Conservation (phyloP, 2,329 filamentous ascomycete genomes). For the Diaporthe eres region DNA sequence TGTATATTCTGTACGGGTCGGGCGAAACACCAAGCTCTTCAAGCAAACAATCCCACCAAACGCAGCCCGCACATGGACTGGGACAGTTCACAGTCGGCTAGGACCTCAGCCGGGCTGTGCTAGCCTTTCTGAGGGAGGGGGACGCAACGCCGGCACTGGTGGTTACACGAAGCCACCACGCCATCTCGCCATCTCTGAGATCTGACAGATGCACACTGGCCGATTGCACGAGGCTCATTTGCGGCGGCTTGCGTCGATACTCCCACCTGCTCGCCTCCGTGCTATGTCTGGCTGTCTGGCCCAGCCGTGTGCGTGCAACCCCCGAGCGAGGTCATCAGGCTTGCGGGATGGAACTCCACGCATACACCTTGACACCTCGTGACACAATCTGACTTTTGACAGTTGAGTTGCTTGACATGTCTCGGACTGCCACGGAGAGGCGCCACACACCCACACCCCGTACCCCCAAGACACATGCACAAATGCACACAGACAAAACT, state of each 20-base stretch:
- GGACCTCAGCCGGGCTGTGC: constrained; percentile 27
- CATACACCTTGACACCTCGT: constrained; percentile 29
- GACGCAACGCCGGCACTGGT: constrained; percentile 34
- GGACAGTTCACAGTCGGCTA: not conserved
- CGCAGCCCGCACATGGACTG: not conserved
- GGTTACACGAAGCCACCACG: constrained; percentile 37
- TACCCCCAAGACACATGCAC: not conserved
- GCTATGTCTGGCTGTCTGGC: not conserved
- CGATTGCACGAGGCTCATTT: constrained; percentile 20
- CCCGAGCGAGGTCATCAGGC: constrained; percentile 27
- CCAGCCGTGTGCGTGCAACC: constrained; percentile 15
- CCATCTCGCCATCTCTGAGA: constrained; percentile 30
- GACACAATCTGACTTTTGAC: constrained; percentile 28
- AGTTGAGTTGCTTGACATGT: constrained; percentile 37
- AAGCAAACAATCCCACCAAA: constrained; percentile 22
- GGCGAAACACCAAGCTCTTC: constrained; percentile 13
- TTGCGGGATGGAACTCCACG: constrained; percentile 16
- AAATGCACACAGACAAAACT: constrained; percentile 11
- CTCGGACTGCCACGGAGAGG: constrained; percentile 33
- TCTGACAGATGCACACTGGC: constrained; percentile 31
- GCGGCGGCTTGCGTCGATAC: constrained; percentile 22
- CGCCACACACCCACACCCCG: constrained; percentile 11
- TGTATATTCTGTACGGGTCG: not conserved
- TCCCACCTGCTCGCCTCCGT: constrained; percentile 5
- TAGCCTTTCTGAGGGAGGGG: constrained; percentile 13